Conservation (phyloP, 2,329 filamentous ascomycete species). For the Penicillium frequentans region DNA sequence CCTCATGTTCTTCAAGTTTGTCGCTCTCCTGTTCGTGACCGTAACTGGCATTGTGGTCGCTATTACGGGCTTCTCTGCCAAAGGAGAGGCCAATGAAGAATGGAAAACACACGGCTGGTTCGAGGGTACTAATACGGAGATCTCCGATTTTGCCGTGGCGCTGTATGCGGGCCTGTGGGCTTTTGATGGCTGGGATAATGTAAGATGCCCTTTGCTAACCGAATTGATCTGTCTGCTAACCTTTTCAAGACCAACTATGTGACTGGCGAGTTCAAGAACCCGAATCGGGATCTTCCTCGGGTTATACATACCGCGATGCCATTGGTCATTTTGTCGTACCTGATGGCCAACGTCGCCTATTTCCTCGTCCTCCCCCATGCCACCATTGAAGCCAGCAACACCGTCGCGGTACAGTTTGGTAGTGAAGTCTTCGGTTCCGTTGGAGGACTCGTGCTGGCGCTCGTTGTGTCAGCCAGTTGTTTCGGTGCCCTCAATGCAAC, state of each 20-base stretch:
- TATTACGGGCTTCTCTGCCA: constrained; percentile 75
- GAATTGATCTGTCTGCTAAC: constrained; percentile 1
- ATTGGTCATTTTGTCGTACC: constrained; percentile 83
- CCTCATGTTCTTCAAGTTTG: constrained; percentile 97
- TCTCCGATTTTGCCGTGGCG: constrained; percentile 88
- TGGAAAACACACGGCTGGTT: constrained; percentile 93
- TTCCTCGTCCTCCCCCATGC: constrained; percentile 85
- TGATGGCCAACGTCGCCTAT: constrained; percentile 89
- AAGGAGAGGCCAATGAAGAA: constrained; percentile 72
- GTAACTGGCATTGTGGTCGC: constrained; percentile 88
- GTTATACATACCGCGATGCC: constrained; percentile 98
- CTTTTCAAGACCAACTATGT: constrained; percentile 79
- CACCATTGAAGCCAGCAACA: constrained; percentile 83
- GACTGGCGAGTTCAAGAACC: constrained; percentile 93
- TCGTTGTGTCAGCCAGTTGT: constrained; percentile 87
- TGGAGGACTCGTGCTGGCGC: constrained; percentile 79
- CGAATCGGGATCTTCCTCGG: constrained; percentile 81
- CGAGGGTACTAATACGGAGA: constrained; percentile 74
- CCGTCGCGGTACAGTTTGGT: constrained; percentile 93
- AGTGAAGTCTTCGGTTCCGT: constrained; percentile 81
- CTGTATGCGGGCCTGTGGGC: constrained; percentile 96
- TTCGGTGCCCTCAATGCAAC: constrained; percentile 94
- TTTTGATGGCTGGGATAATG: constrained; percentile 98
- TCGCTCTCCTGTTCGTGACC: constrained; percentile 83
- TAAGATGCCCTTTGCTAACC: constrained; percentile 45